These are phyloP conservation scores for Macaranga tanarius DNA, from an alignment of 441 rosid genomes.

Conservation along the genomic window DNA sequence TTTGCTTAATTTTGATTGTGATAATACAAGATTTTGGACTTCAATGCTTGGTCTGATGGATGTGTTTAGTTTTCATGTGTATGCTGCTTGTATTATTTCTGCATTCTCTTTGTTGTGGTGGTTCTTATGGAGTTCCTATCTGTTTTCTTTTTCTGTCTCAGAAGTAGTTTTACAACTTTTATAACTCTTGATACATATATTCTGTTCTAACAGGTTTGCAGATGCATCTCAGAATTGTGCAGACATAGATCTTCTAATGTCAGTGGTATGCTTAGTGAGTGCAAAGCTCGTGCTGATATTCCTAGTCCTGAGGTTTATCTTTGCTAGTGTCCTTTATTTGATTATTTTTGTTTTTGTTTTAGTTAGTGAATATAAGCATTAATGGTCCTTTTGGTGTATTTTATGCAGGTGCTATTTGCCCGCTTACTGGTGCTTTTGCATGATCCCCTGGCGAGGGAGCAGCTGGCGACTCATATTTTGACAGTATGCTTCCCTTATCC, in stretches of 20 bases:
- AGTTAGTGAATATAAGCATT: slow-evolving; percentile 17
- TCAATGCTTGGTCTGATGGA: slow-evolving; percentile 14
- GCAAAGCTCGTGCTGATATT: slow-evolving; percentile 79
- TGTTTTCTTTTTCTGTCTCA: background rate
- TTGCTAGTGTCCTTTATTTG: slow-evolving; percentile 22
- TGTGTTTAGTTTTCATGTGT: slow-evolving; percentile 7
- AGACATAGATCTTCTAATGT: slow-evolving; percentile 61
- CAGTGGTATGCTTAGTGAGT: slow-evolving; percentile 70
- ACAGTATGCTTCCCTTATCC: slow-evolving; percentile 51
- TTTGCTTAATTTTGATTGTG: background rate
- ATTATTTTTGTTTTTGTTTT: slow-evolving; percentile 16
- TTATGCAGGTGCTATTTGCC: slow-evolving; percentile 80
- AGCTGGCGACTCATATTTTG: slow-evolving; percentile 87
- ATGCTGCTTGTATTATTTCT: slow-evolving; percentile 12
- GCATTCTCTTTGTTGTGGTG: slow-evolving; percentile 7
- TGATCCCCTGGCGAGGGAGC: slow-evolving; percentile 88
- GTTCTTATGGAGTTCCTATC: slow-evolving; percentile 16
- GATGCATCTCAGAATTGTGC: slow-evolving; percentile 94
- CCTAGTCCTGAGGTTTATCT: slow-evolving; percentile 79
- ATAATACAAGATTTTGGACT: slow-evolving; percentile 4
- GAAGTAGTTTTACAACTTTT: slow-evolving; percentile 10
- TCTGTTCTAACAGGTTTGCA: slow-evolving; percentile 70
- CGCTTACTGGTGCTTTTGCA: slow-evolving; percentile 96
- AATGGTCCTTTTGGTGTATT: slow-evolving; percentile 23
- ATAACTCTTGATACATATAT: slow-evolving; percentile 18